Percentiles rank a stretch among this genome's conserved stretches.
Evolutionary conservation across 2,329 filamentous ascomycete species (phyloP).

Genomic region (Epichloe typhina): DNA sequence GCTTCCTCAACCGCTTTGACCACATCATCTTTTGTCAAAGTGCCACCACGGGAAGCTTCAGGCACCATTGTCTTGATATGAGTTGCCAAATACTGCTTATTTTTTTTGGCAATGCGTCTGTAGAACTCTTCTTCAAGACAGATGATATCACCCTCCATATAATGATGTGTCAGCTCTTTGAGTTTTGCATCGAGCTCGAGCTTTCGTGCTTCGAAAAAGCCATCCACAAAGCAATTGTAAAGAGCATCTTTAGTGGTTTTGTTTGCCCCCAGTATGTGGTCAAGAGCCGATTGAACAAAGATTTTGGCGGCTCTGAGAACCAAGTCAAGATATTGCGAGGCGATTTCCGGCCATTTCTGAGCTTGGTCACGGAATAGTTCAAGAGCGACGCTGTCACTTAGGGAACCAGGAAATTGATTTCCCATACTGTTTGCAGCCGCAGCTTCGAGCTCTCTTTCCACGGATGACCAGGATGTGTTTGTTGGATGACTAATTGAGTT

Average conservation of each 20-base stretch:
- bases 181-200: slow-evolving; percentile 18
- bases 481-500: neutral
- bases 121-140: slow-evolving; percentile 10
- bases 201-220: slow-evolving; percentile 1
- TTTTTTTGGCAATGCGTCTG: neutral
- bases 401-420: neutral
- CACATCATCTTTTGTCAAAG: slow-evolving; percentile 2
- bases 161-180: slow-evolving; percentile 26
- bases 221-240: neutral
- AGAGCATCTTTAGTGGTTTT: neutral
- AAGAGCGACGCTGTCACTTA: neutral
- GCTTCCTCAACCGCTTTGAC: slow-evolving; percentile 10
- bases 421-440: neutral
- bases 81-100: neutral
- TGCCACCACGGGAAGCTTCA: neutral
- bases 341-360: neutral
- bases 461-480: neutral
- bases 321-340: neutral
- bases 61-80: neutral
- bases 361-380: neutral
- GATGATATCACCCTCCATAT: slow-evolving; percentile 19
- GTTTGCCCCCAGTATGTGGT: neutral
- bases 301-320: neutral
- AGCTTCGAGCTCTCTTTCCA: neutral
- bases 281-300: neutral